phyloP scores from a whole-genome alignment of 805 yeast genomes.

The Pichia scutulata region DNA sequence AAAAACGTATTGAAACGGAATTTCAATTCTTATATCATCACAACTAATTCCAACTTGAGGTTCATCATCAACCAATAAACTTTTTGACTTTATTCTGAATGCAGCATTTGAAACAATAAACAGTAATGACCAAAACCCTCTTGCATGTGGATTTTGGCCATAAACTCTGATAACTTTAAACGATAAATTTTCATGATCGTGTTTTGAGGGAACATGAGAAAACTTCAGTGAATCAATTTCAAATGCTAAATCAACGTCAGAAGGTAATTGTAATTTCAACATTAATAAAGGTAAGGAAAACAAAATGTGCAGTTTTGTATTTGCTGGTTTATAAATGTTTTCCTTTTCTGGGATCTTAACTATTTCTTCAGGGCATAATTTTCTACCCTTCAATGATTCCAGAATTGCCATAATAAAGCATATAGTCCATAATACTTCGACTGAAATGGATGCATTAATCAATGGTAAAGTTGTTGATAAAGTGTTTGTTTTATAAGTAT shows the following conservation, averaged over 20 bases:
- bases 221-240: constrained; percentile 25
- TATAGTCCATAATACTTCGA: constrained; percentile 27
- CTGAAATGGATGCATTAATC: constrained; percentile 21
- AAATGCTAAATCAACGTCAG: constrained; percentile 21
- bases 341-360: not conserved
- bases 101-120: constrained; percentile 6
- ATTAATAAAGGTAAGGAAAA: constrained; percentile 20
- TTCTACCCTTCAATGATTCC: constrained; percentile 2
- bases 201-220: constrained; percentile 11
- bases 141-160: constrained; percentile 23
- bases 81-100: not conserved
- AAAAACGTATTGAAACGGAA: constrained; percentile 73
- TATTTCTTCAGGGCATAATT: not conserved
- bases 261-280: constrained; percentile 21
- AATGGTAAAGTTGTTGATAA: constrained; percentile 20
- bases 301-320: constrained; percentile 8
- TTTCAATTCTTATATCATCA: constrained; percentile 25
- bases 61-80: constrained; percentile 6
- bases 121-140: constrained; percentile 22
- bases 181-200: constrained; percentile 11
- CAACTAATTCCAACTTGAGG: constrained; percentile 13
- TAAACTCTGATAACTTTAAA: constrained; percentile 23
- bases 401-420: constrained; percentile 20
- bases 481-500: constrained; percentile 10
- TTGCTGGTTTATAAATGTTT: not conserved